A percentile compares a stretch with the other conserved stretches of the same genome.
Evolutionary conservation across 164 flowering plant genomes (phyloP).

Genomic region (Stephania japonica): DNA sequence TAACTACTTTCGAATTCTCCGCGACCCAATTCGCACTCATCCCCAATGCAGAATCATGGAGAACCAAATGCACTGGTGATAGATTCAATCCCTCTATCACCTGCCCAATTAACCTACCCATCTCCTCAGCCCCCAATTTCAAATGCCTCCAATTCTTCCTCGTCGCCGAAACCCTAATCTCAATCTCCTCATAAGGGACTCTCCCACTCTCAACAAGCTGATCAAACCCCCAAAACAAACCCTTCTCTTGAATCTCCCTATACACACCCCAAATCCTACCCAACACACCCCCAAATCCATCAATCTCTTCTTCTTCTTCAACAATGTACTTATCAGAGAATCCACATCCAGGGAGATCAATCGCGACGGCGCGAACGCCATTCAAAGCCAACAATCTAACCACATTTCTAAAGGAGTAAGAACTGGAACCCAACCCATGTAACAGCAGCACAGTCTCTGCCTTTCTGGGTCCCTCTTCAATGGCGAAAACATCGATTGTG

Average conservation of each 20-base stretch:
- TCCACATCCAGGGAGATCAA: constrained; percentile 90
- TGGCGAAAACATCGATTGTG: constrained; percentile 59
- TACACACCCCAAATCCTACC: constrained; percentile 52
- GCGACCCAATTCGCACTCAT: constrained; percentile 60
- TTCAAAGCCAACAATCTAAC: constrained; percentile 34
- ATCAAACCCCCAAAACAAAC: constrained; percentile 94
- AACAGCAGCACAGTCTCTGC: constrained; percentile 54
- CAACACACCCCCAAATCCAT: constrained; percentile 35
- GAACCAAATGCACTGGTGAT: constrained; percentile 73
- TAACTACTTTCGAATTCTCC: constrained; percentile 41
- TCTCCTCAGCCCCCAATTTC: constrained; percentile 51
- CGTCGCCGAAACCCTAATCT: constrained; percentile 20
- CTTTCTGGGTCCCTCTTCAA: constrained; percentile 39
- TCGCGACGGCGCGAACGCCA: constrained; percentile 53
- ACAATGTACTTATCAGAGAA: constrained; percentile 60
- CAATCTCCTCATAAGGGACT: constrained; percentile 55
- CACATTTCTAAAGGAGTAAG: constrained; percentile 53
- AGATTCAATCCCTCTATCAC: constrained; percentile 60
- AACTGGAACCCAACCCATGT: constrained; percentile 77
- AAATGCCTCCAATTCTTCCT: constrained; percentile 37
- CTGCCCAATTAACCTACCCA: constrained; percentile 66
- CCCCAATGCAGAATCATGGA: constrained; percentile 74
- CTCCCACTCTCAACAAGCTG: constrained; percentile 71
- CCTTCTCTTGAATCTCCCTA: constrained; percentile 65
- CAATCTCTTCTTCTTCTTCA: constrained; percentile 26